These are phyloP conservation scores for Erodium trifolium DNA, from an alignment of 441 rosid genomes.

Conservation along the genomic window DNA sequence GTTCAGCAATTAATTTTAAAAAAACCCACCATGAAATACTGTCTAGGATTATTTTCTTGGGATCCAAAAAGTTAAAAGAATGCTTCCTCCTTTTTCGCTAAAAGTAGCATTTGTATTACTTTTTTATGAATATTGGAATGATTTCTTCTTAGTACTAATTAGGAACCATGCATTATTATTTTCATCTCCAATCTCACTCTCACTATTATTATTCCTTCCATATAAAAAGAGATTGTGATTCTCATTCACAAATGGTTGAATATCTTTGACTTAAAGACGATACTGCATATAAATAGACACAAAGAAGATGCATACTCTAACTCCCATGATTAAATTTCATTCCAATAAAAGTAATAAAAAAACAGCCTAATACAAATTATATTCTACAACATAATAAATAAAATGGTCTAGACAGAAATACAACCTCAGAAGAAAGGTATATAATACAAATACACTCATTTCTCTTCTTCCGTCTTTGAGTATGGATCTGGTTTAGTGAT, in stretches of 20 bases:
- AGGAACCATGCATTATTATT: too few species aligned
- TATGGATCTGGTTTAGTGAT: not conserved
- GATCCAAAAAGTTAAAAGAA: too few species aligned
- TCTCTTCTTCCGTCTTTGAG: not conserved
- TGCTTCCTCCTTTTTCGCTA: too few species aligned
- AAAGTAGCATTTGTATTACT: too few species aligned
- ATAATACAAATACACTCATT: not conserved
- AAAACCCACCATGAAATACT: not conserved
- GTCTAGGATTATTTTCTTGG: not conserved
- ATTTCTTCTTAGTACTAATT: too few species aligned
- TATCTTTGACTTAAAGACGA: not conserved
- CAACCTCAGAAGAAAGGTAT: not conserved
- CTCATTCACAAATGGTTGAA: too few species aligned
- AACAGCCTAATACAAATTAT: not conserved
- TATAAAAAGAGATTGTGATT: too few species aligned
- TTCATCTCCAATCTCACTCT: too few species aligned
- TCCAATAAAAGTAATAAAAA: too few species aligned
- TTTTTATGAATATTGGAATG: too few species aligned
- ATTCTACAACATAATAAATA: not conserved
- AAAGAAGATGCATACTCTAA: not conserved
- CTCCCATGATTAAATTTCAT: too few species aligned
- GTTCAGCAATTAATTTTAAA: conserved; percentile 16
- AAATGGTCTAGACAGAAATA: not conserved
- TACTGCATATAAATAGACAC: not conserved
- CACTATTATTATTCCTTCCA: too few species aligned